phyloP scores from a whole-genome alignment of 148 eudicot species.

The Rhododendron ovatum region DNA sequence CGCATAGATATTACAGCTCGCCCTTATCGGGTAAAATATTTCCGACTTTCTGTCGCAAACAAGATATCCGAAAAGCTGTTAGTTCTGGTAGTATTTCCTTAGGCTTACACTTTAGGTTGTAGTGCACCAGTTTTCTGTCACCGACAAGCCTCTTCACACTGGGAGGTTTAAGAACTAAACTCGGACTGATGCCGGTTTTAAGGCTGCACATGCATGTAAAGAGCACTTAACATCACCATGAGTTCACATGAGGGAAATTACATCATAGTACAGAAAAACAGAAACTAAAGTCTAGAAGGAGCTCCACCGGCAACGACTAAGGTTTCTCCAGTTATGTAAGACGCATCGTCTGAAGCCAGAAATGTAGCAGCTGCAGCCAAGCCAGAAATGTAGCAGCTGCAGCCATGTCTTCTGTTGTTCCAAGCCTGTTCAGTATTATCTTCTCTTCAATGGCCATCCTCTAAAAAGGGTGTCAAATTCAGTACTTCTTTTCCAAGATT shows the following conservation, averaged over 20 bases:
- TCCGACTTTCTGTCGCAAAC: background rate
- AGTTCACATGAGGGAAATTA: background rate
- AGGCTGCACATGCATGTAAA: background rate
- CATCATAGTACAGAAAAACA: too few species aligned
- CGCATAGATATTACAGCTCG: background rate
- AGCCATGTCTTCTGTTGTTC: constrained; percentile 91
- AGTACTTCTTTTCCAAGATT: background rate
- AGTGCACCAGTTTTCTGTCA: background rate
- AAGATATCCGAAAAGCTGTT: background rate
- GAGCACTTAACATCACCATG: background rate
- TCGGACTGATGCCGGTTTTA: background rate
- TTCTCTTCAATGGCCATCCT: constrained; percentile 54
- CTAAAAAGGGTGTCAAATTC: constrained; percentile 21
- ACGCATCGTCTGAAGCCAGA: constrained; percentile 89
- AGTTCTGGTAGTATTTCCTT: background rate
- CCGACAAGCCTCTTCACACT: background rate
- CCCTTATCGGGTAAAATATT: background rate
- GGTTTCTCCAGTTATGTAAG: constrained; percentile 92
- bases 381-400: constrained; percentile 92
- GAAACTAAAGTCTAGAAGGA: constrained; percentile 65
- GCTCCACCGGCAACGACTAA: constrained; percentile 78
- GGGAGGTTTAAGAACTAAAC: background rate
- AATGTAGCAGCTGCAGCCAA: too few species aligned
- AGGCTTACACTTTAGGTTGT: background rate
- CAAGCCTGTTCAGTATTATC: constrained; percentile 67